A percentile compares a stretch with the other conserved stretches of the same genome.
phyloP scores from a whole-genome alignment of 192 early-diverging fungal genomes.

The Radiomyces spectabilis region DNA sequence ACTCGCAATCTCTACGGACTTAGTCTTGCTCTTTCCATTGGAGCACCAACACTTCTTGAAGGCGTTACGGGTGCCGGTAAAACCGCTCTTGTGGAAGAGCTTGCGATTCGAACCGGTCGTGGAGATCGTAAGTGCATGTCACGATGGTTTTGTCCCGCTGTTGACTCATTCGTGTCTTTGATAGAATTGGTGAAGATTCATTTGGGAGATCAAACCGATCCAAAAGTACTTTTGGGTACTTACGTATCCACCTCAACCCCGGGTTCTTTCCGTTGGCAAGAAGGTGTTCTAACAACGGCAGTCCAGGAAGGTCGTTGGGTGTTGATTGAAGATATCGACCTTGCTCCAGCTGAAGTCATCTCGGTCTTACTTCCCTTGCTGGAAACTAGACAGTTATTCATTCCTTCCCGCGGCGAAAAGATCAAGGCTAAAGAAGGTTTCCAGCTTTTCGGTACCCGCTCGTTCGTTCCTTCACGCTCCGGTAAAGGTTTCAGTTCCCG shows the following conservation, averaged over 20 bases:
- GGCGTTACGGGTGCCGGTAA: constrained; percentile 86
- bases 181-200: constrained; percentile 85
- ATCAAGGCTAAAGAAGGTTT: constrained; percentile 80
- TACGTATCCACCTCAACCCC: constrained; percentile 89
- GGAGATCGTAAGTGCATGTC: constrained; percentile 22
- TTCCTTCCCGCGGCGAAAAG: constrained; percentile 83
- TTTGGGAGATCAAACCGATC: constrained; percentile 92
- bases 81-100: constrained; percentile 83
- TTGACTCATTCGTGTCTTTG: neutral
- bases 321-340: constrained; percentile 94
- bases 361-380: constrained; percentile 87
- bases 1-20: constrained; percentile 68
- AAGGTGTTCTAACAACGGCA: constrained; percentile 87
- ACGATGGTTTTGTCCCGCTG: constrained; percentile 1
- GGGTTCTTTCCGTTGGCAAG: constrained; percentile 92
- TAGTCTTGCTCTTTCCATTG: constrained; percentile 78
- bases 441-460: constrained; percentile 85
- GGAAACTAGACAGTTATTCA: constrained; percentile 84
- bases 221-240: constrained; percentile 90
- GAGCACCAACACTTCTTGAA: constrained; percentile 81
- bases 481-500: constrained; percentile 34
- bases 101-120: constrained; percentile 68
- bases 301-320: constrained; percentile 91
- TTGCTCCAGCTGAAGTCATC: constrained; percentile 91
- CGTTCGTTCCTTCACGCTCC: constrained; percentile 44